Evolutionary conservation across 306 rosid species (phyloP).

Genomic region (Corylus americana): DNA sequence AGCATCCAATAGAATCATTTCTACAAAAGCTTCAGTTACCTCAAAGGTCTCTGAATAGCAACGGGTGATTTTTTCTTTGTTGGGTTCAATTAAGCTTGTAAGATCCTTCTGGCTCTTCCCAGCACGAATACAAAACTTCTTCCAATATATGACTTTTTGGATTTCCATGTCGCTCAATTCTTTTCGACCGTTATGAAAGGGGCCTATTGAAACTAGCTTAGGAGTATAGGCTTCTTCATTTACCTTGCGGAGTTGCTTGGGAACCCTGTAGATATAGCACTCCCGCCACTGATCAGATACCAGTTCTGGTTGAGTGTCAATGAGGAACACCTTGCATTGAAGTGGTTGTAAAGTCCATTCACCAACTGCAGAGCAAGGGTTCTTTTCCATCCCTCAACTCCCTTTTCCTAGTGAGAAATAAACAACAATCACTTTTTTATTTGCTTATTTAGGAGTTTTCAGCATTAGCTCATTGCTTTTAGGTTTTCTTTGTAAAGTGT

Average conservation of each 20-base stretch:
- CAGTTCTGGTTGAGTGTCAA: too few species aligned
- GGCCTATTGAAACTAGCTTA: slow-evolving; percentile 25
- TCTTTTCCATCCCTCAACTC: too few species aligned
- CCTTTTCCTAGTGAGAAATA: too few species aligned
- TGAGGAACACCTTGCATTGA: too few species aligned
- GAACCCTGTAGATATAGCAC: slow-evolving; percentile 23
- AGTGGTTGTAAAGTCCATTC: too few species aligned
- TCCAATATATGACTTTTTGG: not conserved
- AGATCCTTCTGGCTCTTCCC: not conserved
- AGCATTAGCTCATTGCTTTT: too few species aligned
- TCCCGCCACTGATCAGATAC: too few species aligned
- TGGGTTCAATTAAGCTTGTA: too few species aligned
- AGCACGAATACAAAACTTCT: not conserved
- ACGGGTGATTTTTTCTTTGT: not conserved
- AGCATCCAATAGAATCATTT: slow-evolving; percentile 21
- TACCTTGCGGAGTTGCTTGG: slow-evolving; percentile 24
- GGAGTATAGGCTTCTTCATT: slow-evolving; percentile 26
- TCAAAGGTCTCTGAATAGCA: not conserved
- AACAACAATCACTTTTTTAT: too few species aligned
- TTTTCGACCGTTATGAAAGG: slow-evolving; percentile 8
- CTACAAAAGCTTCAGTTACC: not conserved
- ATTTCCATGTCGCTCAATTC: slow-evolving; percentile 11
- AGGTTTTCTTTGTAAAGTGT: too few species aligned
- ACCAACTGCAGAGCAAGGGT: too few species aligned
- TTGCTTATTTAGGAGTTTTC: too few species aligned